Base-by-base conservation (phyloP, 345 rosid genomes). In the Rhodomyrtus tomentosa region DNA sequence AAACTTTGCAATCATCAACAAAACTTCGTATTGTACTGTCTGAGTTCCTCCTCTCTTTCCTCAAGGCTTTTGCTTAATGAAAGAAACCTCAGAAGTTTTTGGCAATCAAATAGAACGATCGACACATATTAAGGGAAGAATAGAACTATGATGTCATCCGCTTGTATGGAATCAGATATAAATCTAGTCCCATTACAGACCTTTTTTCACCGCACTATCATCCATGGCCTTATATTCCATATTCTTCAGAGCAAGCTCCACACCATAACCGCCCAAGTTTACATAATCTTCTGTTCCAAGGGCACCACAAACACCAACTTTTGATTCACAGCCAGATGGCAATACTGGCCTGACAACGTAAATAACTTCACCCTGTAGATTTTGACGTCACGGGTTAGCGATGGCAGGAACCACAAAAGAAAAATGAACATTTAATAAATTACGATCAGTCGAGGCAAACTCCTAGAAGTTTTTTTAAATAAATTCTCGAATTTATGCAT, bases 201-300 rank as follows among this genome's bases (percentile, higher is more conserved):
- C 99, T 93, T 95, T 95, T 92, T 94, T 96, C 88, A 97, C 88
- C 16, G 95, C 88, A 89, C 93, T 95, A 87, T 97, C 99, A 91
- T 97, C 99, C 93, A 97, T 96, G 54, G 99, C 99, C 87, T 97
- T 97, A 85, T 97, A 97, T 89, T 97, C 99, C 99, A 97, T 97
- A 89, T 96, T 97, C 92, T 97, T 97, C 90, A 97, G 68, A 85
- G 99, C 99, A 89, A 97, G 99, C 89, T 97, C 99, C 51, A 96
- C 98, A 73, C 99, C 99, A 89, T 96, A 97, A 83, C 99, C 99
- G 87, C 96, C 99, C 91, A 96, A 93, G 88, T 91, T 92, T 88
- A 95, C 92, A 87, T 91, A 89, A 85, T 92, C 98, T 83, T 86
- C 90, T 27, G 95, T 89, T 73, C 99, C 99, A 87, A 96, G 86